Conservation (phyloP, 441 rosid species). For the Manihot esculenta region DNA sequence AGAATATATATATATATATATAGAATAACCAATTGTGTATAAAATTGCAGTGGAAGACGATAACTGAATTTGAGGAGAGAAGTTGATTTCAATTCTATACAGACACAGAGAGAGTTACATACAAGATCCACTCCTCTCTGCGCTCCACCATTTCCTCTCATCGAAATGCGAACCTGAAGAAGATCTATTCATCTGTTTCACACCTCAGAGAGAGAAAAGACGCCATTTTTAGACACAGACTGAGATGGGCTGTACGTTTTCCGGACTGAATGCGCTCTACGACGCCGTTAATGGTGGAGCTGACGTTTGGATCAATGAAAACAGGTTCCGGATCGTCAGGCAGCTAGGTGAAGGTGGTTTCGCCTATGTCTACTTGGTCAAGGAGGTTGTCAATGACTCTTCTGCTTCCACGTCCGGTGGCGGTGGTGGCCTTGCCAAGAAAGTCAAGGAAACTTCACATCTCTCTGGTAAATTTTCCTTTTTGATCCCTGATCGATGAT, state of each 20-base stretch:
- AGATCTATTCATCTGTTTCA: too few relatives aligned
- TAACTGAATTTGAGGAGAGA: too few relatives aligned
- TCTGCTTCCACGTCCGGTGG: conserved; percentile 39
- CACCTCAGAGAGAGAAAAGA: too few relatives aligned
- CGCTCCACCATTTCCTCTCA: too few relatives aligned
- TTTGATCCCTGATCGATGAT: background rate
- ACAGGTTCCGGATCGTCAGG: conserved; percentile 77
- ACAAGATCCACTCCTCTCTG: too few relatives aligned
- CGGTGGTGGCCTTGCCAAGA: conserved; percentile 54
- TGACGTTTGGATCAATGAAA: conserved; percentile 99
- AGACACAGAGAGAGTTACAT: too few relatives aligned
- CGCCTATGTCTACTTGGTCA: conserved; percentile 80
- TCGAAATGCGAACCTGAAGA: too few relatives aligned
- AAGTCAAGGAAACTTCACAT: conserved; percentile 88
- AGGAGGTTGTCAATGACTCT: conserved; percentile 63
- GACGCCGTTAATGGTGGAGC: conserved; percentile 89
- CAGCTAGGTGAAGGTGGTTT: conserved; percentile 99
- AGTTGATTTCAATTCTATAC: too few relatives aligned
- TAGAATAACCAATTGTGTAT: too few relatives aligned
- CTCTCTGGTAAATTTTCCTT: conserved; percentile 59
- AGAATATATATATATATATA: too few relatives aligned
- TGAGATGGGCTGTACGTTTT: conserved; percentile 85
- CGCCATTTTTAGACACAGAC: background rate
- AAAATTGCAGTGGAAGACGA: too few relatives aligned
- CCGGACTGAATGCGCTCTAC: conserved; percentile 92